Conservation (phyloP, 1,284 basidiomycete species). For the Sphaerobolus stellatus region DNA sequence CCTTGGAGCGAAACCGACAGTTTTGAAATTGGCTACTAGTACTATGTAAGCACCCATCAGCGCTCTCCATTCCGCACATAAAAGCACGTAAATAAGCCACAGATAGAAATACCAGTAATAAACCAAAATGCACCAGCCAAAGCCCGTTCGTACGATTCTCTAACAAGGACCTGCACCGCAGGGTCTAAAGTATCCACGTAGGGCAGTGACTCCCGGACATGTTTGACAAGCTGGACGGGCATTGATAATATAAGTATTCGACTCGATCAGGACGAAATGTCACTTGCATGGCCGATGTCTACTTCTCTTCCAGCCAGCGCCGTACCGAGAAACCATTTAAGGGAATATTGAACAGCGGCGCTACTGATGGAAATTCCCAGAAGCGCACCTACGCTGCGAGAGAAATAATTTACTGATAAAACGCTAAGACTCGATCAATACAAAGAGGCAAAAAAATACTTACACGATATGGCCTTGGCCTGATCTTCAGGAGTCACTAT, state of each 20-base stretch:
- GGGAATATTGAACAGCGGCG: background rate
- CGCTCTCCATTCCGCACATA: no score
- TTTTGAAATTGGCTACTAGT: no score
- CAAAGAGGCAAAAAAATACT: conserved; percentile 14
- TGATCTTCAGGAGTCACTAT: conserved; percentile 60
- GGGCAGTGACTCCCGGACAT: background rate
- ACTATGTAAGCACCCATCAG: no score
- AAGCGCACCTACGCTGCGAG: background rate
- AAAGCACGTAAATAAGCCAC: no score
- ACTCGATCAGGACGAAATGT: background rate
- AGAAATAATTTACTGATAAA: background rate
- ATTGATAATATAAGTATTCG: background rate
- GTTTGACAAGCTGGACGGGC: background rate
- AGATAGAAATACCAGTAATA: no score
- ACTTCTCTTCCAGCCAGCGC: background rate
- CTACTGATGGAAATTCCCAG: background rate
- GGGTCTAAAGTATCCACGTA: background rate
- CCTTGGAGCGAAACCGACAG: no score
- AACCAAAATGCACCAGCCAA: background rate
- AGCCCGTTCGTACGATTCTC: background rate
- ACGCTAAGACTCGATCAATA: background rate
- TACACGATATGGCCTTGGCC: conserved; percentile 62
- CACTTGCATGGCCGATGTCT: background rate
- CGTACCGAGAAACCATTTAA: background rate
- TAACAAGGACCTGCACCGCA: background rate